These are phyloP conservation scores for Didymella glomerata DNA, from an alignment of 2,329 filamentous ascomycete genomes.

Conservation along the genomic window DNA sequence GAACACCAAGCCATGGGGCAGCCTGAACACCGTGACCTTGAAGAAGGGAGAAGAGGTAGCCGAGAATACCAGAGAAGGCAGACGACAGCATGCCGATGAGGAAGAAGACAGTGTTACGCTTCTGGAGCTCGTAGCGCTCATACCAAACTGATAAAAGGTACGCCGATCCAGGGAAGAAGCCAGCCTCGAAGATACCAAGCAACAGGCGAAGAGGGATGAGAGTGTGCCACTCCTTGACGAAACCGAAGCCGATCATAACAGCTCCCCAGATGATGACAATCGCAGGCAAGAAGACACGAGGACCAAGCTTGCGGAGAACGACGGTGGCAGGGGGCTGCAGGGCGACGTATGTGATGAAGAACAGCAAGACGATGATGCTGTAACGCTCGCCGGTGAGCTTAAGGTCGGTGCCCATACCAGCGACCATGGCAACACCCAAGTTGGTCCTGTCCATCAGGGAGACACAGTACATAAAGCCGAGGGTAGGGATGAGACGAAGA, in stretches of 20 bases:
- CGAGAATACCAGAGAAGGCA: slow-evolving; percentile 38
- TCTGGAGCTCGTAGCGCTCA: slow-evolving; percentile 63
- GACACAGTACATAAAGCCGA: slow-evolving; percentile 53
- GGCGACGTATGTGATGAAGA: slow-evolving; percentile 40
- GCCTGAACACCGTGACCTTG: slow-evolving; percentile 54
- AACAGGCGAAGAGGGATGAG: slow-evolving; percentile 35
- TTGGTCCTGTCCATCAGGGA: slow-evolving; percentile 53
- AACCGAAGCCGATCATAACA: slow-evolving; percentile 37
- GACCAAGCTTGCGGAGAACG: slow-evolving; percentile 34
- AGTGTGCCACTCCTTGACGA: slow-evolving; percentile 37
- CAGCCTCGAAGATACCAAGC: slow-evolving; percentile 39
- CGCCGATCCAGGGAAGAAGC: slow-evolving; percentile 38
- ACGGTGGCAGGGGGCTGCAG: slow-evolving; percentile 38
- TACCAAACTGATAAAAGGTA: slow-evolving; percentile 69
- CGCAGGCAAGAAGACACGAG: slow-evolving; percentile 30
- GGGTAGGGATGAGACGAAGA: slow-evolving; percentile 51
- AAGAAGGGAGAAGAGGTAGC: slow-evolving; percentile 56
- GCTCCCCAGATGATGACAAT: slow-evolving; percentile 36
- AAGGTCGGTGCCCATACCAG: slow-evolving; percentile 44
- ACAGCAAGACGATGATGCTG: slow-evolving; percentile 33
- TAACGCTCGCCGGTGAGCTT: slow-evolving; percentile 38
- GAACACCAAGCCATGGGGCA: slow-evolving; percentile 32
- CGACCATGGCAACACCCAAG: slow-evolving; percentile 47
- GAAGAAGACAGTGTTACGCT: slow-evolving; percentile 66
- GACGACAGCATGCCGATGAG: slow-evolving; percentile 38